Evolutionary conservation across 192 early-diverging fungal genomes (phyloP).

Genomic region (Oehlia diaphana): DNA sequence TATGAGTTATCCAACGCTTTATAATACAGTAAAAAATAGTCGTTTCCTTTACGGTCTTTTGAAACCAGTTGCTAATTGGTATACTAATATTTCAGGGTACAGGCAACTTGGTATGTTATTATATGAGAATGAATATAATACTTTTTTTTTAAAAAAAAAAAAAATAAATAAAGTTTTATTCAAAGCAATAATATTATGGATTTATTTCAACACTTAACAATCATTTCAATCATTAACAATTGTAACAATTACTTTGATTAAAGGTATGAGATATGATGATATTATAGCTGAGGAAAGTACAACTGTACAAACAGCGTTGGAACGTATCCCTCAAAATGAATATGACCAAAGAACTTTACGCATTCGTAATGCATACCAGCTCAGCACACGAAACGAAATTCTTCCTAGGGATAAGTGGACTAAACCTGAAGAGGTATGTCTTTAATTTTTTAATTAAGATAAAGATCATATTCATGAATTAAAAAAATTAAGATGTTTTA

Average conservation of each 20-base stretch:
- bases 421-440: slow-evolving; percentile 56
- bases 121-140: not conserved
- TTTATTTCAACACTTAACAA: too few species aligned
- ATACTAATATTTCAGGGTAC: slow-evolving; percentile 67
- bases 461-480: too few species aligned
- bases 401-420: slow-evolving; percentile 52
- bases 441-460: not conserved
- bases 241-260: not conserved
- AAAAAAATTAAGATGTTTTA: too few species aligned
- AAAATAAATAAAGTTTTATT: too few species aligned
- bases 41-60: slow-evolving; percentile 51
- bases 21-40: slow-evolving; percentile 53
- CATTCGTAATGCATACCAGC: slow-evolving; percentile 74
- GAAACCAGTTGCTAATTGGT: slow-evolving; percentile 42
- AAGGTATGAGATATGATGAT: slow-evolving; percentile 89
- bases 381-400: slow-evolving; percentile 68
- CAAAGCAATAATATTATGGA: too few species aligned
- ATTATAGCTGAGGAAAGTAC: slow-evolving; percentile 83
- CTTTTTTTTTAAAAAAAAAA: too few species aligned
- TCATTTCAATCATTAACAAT: not conserved
- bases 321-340: slow-evolving; percentile 71
- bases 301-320: slow-evolving; percentile 74
- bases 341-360: slow-evolving; percentile 75
- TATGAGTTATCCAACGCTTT: slow-evolving; percentile 42
- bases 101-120: slow-evolving; percentile 64